These are phyloP conservation scores for Gastrolobium bilobum DNA, from an alignment of 306 rosid species.

Conservation along the genomic window DNA sequence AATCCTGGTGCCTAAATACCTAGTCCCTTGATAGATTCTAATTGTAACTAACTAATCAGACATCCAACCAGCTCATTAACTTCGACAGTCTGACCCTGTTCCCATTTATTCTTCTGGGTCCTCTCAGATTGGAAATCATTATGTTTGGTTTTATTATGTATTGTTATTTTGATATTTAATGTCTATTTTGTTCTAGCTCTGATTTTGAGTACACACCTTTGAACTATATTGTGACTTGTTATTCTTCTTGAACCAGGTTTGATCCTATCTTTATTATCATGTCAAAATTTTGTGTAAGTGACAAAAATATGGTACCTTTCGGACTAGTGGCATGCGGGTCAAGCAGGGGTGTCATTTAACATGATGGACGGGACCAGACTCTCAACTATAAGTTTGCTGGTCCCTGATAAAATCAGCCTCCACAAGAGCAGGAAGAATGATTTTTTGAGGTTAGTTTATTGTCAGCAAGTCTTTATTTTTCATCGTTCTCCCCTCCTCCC, in stretches of 20 bases:
- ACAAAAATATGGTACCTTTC: conserved; percentile 33
- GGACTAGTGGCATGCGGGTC: conserved; percentile 43
- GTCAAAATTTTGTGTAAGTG: conserved; percentile 44
- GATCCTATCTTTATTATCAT: conserved; percentile 24
- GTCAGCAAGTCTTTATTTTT: conserved; percentile 42
- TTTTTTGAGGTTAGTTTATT: conserved; percentile 46
- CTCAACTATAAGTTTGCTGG: conserved; percentile 35
- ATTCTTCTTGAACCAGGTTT: conserved; percentile 50
- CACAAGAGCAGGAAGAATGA: conserved; percentile 47
- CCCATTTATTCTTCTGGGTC: no score
- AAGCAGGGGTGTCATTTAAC: conserved; percentile 38
- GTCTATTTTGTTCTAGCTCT: conserved; percentile 3
- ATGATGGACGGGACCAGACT: conserved; percentile 46
- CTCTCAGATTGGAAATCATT: conserved; percentile 1
- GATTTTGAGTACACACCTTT: conserved; percentile 8
- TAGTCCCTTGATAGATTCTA: no score
- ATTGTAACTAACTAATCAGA: no score
- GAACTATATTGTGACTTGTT: conserved; percentile 19
- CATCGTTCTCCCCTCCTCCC: conserved; percentile 22
- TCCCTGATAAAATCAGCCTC: conserved; percentile 39
- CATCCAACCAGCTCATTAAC: no score
- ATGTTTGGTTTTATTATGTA: conserved; percentile 9
- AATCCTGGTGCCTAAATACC: no score
- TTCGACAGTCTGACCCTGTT: no score
- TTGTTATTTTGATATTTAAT: conserved; percentile 15